These are phyloP conservation scores for Naematelia aurantialba DNA, from an alignment of 768 basidiomycete genomes.

Conservation along the genomic window DNA sequence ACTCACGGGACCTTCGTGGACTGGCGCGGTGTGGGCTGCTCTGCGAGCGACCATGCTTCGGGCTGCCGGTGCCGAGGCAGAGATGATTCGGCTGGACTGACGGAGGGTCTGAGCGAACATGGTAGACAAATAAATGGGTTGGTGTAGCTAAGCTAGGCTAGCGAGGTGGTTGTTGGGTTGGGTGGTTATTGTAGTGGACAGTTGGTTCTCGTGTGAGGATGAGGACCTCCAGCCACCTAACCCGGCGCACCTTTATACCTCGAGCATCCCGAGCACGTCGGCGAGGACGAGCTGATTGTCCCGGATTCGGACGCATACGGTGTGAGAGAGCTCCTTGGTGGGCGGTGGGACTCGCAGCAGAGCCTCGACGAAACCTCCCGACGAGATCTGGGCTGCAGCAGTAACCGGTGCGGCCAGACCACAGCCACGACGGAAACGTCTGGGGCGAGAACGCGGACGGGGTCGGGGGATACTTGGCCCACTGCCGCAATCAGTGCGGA, in stretches of 20 bases:
- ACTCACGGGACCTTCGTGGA: not conserved
- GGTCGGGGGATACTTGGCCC: no score
- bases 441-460: not conserved
- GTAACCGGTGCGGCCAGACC: no score
- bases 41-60: not conserved
- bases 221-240: not conserved
- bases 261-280: not conserved
- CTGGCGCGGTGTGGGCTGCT: not conserved
- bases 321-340: no score
- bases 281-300: not conserved
- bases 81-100: not conserved
- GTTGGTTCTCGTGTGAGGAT: not conserved
- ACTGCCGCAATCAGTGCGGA: not conserved
- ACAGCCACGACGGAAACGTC: not conserved
- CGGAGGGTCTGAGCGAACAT: not conserved
- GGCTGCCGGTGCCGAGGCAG: not conserved
- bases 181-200: no score
- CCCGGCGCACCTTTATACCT: not conserved
- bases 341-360: no score
- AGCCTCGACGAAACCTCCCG: no score
- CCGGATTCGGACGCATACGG: not conserved
- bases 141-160: not conserved
- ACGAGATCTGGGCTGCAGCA: no score
- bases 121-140: no score
- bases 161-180: not conserved